phyloP scores from a whole-genome alignment of 345 rosid genomes.

The Triadica sebifera region DNA sequence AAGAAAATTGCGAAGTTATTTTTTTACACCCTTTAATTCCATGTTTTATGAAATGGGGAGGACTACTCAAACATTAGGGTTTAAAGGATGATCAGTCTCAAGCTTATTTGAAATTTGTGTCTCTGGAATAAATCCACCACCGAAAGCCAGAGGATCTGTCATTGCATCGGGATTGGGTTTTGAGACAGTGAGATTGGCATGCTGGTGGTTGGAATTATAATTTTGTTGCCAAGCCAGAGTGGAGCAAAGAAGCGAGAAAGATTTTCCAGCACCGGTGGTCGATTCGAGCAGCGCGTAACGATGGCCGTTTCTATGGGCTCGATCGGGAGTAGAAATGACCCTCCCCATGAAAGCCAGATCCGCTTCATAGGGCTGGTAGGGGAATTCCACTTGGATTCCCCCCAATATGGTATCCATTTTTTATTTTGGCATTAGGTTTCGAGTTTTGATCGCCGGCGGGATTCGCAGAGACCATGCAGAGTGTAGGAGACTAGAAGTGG shows the following conservation, averaged over 20 bases:
- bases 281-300: slow-evolving; percentile 92
- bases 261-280: slow-evolving; percentile 95
- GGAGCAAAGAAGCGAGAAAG: slow-evolving; percentile 95
- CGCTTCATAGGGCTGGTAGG: slow-evolving; percentile 88
- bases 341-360: slow-evolving; percentile 96
- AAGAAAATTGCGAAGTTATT: not conserved
- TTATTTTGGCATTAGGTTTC: slow-evolving; percentile 36
- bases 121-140: slow-evolving; percentile 90
- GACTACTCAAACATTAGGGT: not conserved
- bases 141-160: slow-evolving; percentile 76
- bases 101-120: slow-evolving; percentile 63
- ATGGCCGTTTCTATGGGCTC: slow-evolving; percentile 79
- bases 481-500: too few species aligned
- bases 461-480: slow-evolving; percentile 32
- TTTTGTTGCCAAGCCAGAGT: slow-evolving; percentile 87
- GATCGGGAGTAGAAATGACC: slow-evolving; percentile 85
- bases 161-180: slow-evolving; percentile 64
- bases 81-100: not conserved
- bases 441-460: slow-evolving; percentile 18
- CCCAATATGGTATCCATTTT: slow-evolving; percentile 53
- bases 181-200: slow-evolving; percentile 40
- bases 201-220: slow-evolving; percentile 38
- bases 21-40: not conserved
- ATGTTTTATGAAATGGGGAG: not conserved
- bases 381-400: slow-evolving; percentile 83